Evolutionary conservation across 805 yeast species (phyloP).

Genomic region (Saturnispora gosingensis): DNA sequence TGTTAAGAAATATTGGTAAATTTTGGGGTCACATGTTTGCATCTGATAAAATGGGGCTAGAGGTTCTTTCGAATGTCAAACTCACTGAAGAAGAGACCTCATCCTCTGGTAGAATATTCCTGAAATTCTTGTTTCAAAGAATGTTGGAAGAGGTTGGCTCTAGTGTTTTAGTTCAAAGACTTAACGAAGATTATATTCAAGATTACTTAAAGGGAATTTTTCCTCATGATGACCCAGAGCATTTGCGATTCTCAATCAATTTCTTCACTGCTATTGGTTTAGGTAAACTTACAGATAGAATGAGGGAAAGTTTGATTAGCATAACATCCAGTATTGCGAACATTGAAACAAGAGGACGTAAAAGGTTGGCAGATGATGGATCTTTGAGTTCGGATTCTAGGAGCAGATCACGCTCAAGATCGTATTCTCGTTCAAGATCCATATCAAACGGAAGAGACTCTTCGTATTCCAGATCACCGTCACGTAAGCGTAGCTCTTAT

Average conservation of each 20-base stretch:
- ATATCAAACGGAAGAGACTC: background rate
- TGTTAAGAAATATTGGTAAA: slow-evolving; percentile 69
- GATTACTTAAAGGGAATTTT: slow-evolving; percentile 50
- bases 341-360: slow-evolving; percentile 10
- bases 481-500: slow-evolving; percentile 1
- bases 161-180: slow-evolving; percentile 35
- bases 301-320: slow-evolving; percentile 43
- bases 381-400: slow-evolving; percentile 12
- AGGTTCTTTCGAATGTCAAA: slow-evolving; percentile 42
- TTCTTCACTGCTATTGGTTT: slow-evolving; percentile 89
- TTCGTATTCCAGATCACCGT: slow-evolving; percentile 13
- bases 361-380: slow-evolving; percentile 1
- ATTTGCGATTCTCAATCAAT: slow-evolving; percentile 71
- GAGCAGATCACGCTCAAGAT: slow-evolving; percentile 16
- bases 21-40: slow-evolving; percentile 82
- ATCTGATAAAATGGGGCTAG: slow-evolving; percentile 58
- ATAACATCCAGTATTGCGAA: slow-evolving; percentile 17
- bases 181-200: slow-evolving; percentile 44
- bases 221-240: slow-evolving; percentile 45
- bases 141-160: slow-evolving; percentile 70
- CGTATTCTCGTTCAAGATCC: slow-evolving; percentile 9
- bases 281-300: slow-evolving; percentile 71
- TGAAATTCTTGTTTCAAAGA: slow-evolving; percentile 75
- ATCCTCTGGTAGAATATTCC: slow-evolving; percentile 71
- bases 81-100: slow-evolving; percentile 66